phyloP scores from a whole-genome alignment of 129 eudicot species.

The Silybum marianum region DNA sequence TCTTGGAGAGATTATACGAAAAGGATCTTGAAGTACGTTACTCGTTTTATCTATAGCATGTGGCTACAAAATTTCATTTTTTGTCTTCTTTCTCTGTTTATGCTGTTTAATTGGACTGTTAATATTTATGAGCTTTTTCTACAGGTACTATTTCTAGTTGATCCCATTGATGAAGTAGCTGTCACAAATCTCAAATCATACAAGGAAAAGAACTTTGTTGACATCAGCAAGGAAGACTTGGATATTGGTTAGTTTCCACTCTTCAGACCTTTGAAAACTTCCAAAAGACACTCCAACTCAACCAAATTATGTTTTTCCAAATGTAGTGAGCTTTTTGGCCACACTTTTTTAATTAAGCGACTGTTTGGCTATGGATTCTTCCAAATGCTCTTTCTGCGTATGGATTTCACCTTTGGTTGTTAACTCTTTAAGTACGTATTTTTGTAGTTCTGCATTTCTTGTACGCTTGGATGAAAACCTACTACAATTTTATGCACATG shows the following conservation, averaged over 20 bases:
- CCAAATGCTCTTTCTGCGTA: neutral
- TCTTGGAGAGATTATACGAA: slow-evolving; percentile 84
- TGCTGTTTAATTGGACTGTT: slow-evolving; percentile 2
- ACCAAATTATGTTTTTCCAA: neutral
- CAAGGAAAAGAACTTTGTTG: slow-evolving; percentile 84
- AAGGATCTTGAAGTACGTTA: slow-evolving; percentile 82
- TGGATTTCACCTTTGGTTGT: neutral
- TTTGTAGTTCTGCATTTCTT: neutral
- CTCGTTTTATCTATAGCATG: neutral
- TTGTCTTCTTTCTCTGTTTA: neutral
- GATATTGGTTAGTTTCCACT: slow-evolving; percentile 69
- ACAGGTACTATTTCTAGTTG: slow-evolving; percentile 85
- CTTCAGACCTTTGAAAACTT: neutral
- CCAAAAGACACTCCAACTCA: neutral
- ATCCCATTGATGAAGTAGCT: slow-evolving; percentile 92
- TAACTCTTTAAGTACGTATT: neutral
- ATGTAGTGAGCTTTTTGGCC: neutral
- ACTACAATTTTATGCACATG: neutral
- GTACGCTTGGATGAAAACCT: neutral
- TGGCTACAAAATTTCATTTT: neutral
- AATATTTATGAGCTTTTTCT: slow-evolving; percentile 14
- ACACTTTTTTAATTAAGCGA: neutral
- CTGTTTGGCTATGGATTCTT: neutral
- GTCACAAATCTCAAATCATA: slow-evolving; percentile 77
- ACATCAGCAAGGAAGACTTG: slow-evolving; percentile 91